Base-by-base conservation (phyloP, 2,329 filamentous ascomycete genomes). In the Penicillium janthinellum region DNA sequence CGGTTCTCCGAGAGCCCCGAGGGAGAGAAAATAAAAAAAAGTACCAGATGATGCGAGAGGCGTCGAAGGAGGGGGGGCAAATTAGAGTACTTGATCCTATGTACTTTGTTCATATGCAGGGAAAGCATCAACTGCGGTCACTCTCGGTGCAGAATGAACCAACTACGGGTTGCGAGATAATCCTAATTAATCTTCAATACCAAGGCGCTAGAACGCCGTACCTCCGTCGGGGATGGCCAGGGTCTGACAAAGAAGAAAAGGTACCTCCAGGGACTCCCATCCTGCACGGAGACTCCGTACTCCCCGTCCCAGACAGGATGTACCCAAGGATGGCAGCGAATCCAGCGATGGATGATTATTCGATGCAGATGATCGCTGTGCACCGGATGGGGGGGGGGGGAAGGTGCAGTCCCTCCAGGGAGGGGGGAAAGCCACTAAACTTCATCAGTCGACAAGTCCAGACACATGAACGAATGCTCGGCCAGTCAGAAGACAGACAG, bases 361-460 rank as follows among this genome's bases (percentile, higher is more conserved):
- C 31, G 47, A 35, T 49, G 28, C 47, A 34, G 47, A 49, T 49
- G 47, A 49, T 49, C 47, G 47, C 47, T 49, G 47, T 49, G 47
- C 47, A 20, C 28, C 47, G 28, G 31, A 49, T 35, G 31, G 31
- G 14, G 47, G 31, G n/a, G n/a, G 17, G 17, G 17, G 17, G 6
- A 41, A n/a, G 11, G 28, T 31, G 28, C 28, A 31, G 28, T 31
- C 7, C 28, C 28, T 17, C 28, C 28, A 28, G 28, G 42, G 7
- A 12, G 14, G 22, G 14, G 11, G 17, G 17, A 17, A 42, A 42
- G 39, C 15, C 22, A 35, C 47, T 49, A 49, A 5, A 49, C 47
- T 49, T 35, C 47, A 34, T 49, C 47, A 35, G 47, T 25, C 14
- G 14, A 17, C 12, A 10, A 35, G 15, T 34, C 28, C n/a, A 48